Conservation (phyloP, 2,329 filamentous ascomycete genomes). For the Fusarium multiceps region DNA sequence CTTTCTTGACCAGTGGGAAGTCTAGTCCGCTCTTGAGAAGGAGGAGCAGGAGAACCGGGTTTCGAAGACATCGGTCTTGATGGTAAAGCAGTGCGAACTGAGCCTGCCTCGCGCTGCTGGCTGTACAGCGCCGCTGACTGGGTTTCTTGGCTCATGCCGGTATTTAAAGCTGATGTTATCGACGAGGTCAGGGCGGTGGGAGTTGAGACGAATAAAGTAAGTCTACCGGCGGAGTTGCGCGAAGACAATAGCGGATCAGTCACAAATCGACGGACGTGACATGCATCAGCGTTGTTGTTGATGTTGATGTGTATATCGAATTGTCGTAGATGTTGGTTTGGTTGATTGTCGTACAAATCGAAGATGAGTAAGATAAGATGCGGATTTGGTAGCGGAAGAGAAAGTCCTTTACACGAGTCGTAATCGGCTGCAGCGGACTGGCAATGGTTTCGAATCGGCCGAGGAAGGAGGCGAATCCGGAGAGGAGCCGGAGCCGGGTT, state of each 20-base stretch:
- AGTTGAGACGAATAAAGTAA: constrained; percentile 1
- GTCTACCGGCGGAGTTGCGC: constrained; percentile 4
- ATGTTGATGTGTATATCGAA: constrained; percentile 20
- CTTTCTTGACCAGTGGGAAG: constrained; percentile 42
- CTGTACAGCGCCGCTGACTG: constrained; percentile 43
- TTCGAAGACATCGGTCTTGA: constrained; percentile 53
- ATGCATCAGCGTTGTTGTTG: constrained; percentile 32
- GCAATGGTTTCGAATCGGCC: constrained; percentile 37
- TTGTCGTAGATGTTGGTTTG: constrained; percentile 5
- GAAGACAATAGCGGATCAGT: constrained; percentile 28
- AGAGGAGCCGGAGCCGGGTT: constrained; percentile 40
- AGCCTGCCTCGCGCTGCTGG: constrained; percentile 48
- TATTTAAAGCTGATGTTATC: constrained; percentile 17
- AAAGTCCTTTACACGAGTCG: constrained; percentile 30
- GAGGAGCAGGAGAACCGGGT: constrained; percentile 29
- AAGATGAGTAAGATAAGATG: constrained; percentile 6
- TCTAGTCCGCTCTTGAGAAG: constrained; percentile 39
- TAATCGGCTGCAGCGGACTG: constrained; percentile 33
- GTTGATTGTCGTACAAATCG: constrained; percentile 14
- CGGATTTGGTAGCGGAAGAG: constrained; percentile 19
- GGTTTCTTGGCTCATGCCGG: constrained; percentile 50
- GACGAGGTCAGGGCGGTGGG: constrained; percentile 8
- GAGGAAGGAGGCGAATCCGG: constrained; percentile 43
- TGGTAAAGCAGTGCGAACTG: constrained; percentile 53
- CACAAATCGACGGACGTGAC: constrained; percentile 26